Base-by-base conservation (phyloP, 768 basidiomycete genomes). In the Mycena metata region DNA sequence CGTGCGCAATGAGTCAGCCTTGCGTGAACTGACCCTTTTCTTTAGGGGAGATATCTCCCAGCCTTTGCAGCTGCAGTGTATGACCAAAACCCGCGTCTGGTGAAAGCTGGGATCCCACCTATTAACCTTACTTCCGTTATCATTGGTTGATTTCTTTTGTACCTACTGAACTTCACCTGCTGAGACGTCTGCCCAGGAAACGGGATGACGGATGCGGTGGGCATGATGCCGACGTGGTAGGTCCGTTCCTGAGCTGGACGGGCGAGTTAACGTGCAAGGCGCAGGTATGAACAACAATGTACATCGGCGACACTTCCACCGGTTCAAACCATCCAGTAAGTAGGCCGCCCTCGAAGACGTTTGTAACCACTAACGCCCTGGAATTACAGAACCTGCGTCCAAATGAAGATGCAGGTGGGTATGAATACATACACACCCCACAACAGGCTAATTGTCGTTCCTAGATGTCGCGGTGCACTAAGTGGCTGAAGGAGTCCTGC, bases 41-140 rank as follows among this genome's bases (percentile, higher is more conserved):
- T 33, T 11, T 50, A 88, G 86, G 87, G 87, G 9, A 81, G 85
- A 5, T 88, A 86, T 71, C 73, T 88, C 9, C 88, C 87, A 6
- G 80, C 83, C 13, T 87, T 85, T 66, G 86, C 85, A 1, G 76
- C 85, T 13, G 79, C 78, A 21, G 78, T 88, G 0, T 85, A 85
- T 65, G 87, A 88, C 72, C 81, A 86, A 67, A 88, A 88, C 67
- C 35, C 67, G 16, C 39, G 66, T 57, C 73, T 87, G 7, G 74
- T 78, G 8, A 74, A 74, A 9, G 86, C 78, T 8, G 89, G 84
- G 66, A 74, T 82, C 73, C 84, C 76, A 39, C 88, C 85, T 50
- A 85, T 82, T 47, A 88, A 87, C 70, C 71, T 88, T 30, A 78
- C 80, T 5, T 88, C 87, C 5, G 67, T 85, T 30, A 30, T 30